Percentiles rank a stretch among this genome's conserved stretches.
Evolutionary conservation across 768 basidiomycete species (phyloP).

Genomic region (Termitomyces sp.): DNA sequence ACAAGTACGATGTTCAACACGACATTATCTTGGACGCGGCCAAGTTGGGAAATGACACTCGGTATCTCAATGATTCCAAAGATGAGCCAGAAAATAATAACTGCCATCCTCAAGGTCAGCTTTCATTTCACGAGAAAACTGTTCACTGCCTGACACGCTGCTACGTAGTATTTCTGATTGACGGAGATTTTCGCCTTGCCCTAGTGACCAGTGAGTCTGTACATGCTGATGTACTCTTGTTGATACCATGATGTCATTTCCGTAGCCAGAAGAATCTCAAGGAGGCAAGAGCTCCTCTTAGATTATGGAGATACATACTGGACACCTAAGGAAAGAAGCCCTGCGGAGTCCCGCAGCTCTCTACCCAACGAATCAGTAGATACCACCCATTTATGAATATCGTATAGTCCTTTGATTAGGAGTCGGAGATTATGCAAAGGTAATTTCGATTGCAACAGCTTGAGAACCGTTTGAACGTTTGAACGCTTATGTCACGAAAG

Average conservation of each 20-base stretch:
- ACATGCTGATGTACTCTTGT: neutral
- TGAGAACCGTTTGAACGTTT: no score
- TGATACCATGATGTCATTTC: neutral
- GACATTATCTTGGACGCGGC: conserved; percentile 1
- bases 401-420: no score
- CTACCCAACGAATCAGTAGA: neutral
- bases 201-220: conserved; percentile 2
- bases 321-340: neutral
- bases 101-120: conserved; percentile 16
- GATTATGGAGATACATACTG: conserved; percentile 4
- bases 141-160: neutral
- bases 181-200: conserved; percentile 8
- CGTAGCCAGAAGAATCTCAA: neutral
- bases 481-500: no score
- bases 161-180: conserved; percentile 1
- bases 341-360: neutral
- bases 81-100: conserved; percentile 15
- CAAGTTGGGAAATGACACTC: conserved; percentile 23
- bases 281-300: neutral
- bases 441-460: no score
- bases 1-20: conserved; percentile 4
- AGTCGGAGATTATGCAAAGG: no score
- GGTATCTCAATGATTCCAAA: conserved; percentile 21
- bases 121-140: neutral
- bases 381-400: neutral